Evolutionary conservation across 306 rosid species (phyloP).

Genomic region (Fagus crenata): DNA sequence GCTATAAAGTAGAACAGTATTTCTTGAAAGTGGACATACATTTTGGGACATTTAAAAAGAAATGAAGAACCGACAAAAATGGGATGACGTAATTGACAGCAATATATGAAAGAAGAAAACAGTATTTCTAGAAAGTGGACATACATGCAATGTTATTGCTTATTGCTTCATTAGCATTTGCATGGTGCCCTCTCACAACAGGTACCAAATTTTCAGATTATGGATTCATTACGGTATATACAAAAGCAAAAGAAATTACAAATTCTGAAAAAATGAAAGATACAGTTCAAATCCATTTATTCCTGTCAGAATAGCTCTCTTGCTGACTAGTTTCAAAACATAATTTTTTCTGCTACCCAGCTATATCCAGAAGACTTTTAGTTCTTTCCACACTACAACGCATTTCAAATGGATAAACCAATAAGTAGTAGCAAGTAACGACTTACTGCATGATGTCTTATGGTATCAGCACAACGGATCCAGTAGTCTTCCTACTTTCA

Average conservation of each 20-base stretch:
- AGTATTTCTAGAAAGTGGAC: too few relatives aligned
- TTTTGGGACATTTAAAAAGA: too few relatives aligned
- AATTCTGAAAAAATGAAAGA: background rate
- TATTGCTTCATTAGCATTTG: too few relatives aligned
- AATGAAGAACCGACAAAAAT: too few relatives aligned
- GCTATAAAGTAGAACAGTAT: too few relatives aligned
- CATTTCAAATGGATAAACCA: background rate
- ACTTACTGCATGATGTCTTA: constrained; percentile 23
- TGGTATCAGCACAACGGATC: constrained; percentile 80
- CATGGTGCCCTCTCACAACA: too few relatives aligned
- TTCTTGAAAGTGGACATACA: too few relatives aligned
- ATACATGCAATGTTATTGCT: too few relatives aligned
- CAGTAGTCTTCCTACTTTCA: constrained; percentile 73
- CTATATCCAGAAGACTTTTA: background rate
- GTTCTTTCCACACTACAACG: background rate
- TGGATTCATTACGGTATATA: too few relatives aligned
- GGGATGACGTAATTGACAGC: too few relatives aligned
- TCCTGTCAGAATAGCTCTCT: background rate
- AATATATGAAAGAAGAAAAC: too few relatives aligned
- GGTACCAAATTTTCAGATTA: too few relatives aligned
- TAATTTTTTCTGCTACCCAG: background rate
- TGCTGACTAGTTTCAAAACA: background rate
- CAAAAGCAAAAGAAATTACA: constrained; percentile 21
- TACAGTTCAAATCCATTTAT: background rate
- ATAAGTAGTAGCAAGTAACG: background rate